These are phyloP conservation scores for Leptodontidium sp. DNA, from an alignment of 2,329 filamentous ascomycete genomes.

Conservation along the genomic window DNA sequence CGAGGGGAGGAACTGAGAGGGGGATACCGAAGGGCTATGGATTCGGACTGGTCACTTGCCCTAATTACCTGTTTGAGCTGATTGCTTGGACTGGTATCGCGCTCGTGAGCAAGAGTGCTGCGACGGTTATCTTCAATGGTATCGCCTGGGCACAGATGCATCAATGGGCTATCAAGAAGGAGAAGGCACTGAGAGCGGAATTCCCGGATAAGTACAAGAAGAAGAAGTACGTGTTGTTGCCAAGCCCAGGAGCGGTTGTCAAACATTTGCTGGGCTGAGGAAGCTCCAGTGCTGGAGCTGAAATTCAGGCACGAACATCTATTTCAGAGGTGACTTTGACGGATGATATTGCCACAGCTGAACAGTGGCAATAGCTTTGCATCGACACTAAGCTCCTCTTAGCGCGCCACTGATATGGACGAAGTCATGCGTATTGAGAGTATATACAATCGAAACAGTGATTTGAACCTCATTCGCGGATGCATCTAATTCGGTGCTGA, in stretches of 20 bases:
- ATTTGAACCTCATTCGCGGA: too few relatives aligned
- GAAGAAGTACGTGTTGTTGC: slow-evolving; percentile 82
- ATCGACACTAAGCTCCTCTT: too few relatives aligned
- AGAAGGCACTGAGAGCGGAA: slow-evolving; percentile 86
- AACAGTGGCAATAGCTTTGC: too few relatives aligned
- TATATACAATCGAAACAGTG: too few relatives aligned
- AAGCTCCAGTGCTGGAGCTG: neutral
- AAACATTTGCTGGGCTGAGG: slow-evolving; percentile 30
- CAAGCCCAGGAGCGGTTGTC: slow-evolving; percentile 30
- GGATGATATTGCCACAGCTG: too few relatives aligned
- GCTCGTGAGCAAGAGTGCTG: slow-evolving; percentile 80
- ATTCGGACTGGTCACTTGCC: slow-evolving; percentile 88
- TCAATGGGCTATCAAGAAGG: slow-evolving; percentile 90
- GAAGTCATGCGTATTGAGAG: too few relatives aligned
- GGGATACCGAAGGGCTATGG: slow-evolving; percentile 88
- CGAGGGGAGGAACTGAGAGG: slow-evolving; percentile 81
- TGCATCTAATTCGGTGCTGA: too few relatives aligned
- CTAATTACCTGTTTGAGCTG: slow-evolving; percentile 96
- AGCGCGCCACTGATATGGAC: too few relatives aligned
- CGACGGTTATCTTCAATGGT: slow-evolving; percentile 77
- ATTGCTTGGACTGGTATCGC: slow-evolving; percentile 87
- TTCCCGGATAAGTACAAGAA: slow-evolving; percentile 95
- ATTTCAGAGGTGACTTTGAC: too few relatives aligned
- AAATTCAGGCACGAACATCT: too few relatives aligned
- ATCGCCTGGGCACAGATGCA: slow-evolving; percentile 83